Evolutionary conservation across 1,284 basidiomycete species (phyloP), one percentile per base, ranked within the genome.

Genomic region (Ceratobasidium papillatum): DNA sequence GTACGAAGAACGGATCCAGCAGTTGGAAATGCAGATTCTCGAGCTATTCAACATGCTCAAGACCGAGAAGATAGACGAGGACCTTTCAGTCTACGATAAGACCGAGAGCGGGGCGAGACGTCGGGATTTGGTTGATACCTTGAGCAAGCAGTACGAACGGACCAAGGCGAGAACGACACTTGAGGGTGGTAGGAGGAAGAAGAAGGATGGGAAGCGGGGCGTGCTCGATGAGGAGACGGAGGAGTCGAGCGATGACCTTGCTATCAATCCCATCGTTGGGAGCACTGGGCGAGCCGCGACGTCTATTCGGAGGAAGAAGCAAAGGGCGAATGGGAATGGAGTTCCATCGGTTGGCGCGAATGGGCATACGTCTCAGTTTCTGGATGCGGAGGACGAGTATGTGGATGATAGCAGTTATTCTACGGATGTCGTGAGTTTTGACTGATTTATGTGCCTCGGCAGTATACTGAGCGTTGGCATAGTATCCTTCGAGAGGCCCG

Each of bases 11-110:
- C 90, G 91, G 76, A 94, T 98, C 74, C 87, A 89, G 0, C 93
- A 95, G 80, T 89, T 98, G 19, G 95, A 98, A 81, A 87, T 92
- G 7, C 94, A 98, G 84, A 96, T 97, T 76, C 89, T 94, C 85
- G 96, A 98, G 82, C 83, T 98, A 22, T 98, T 97, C 85, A 88
- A 92, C 78, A 96, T 97, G 93, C 85, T 98, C 61, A 93, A 91
- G 80, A 85, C 94, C 68, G 92, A 90, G 79, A 84, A 80, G 77
- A 86, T 84, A 75, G 84, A 84, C 11, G 66, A 59, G 36, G 87
- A 87, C 19, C 34, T 76, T 34, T 43, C 52, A 41, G 14, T 43
- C 9, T 51, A 61, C 30, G 80, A 80, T 14, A 80, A 54, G 17
- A 30, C 32, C 61, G 34, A 75, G 47, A 54, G 47, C 68, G 14